Conservation (phyloP, 371 early-diverging fungal species). For the Syncephalastrum sp. region DNA sequence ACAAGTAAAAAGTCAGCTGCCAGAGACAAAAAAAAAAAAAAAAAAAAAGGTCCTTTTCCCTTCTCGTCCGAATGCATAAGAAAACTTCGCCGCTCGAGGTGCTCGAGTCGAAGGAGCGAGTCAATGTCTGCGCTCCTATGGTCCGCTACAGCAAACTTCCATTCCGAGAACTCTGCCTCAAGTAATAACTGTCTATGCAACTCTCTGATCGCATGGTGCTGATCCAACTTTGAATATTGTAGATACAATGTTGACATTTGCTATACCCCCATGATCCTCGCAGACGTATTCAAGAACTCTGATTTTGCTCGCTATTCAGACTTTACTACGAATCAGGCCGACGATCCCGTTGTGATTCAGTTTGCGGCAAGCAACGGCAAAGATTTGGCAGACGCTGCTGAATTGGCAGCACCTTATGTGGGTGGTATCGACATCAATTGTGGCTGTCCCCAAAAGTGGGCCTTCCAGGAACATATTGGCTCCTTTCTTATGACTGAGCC, state of each 20-base stretch:
- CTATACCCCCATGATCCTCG: constrained; percentile 98
- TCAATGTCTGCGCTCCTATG: constrained; percentile 94
- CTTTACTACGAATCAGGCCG: constrained; percentile 73
- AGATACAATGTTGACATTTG: constrained; percentile 89
- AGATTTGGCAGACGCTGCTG: constrained; percentile 86
- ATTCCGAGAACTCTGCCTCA: constrained; percentile 86
- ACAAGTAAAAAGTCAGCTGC: too few relatives aligned
- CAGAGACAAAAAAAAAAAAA: constrained; percentile 2
- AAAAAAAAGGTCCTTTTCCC: not conserved
- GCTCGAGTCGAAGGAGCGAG: constrained; percentile 49
- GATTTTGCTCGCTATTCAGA: constrained; percentile 80
- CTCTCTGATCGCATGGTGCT: not conserved
- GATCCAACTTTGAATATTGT: not conserved
- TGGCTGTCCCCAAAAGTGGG: constrained; percentile 90
- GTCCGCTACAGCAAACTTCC: constrained; percentile 96
- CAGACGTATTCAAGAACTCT: constrained; percentile 88
- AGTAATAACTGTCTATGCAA: constrained; percentile 42
- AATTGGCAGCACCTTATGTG: constrained; percentile 78
- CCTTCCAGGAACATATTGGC: constrained; percentile 79
- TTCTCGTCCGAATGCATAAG: constrained; percentile 2
- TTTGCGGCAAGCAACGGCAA: constrained; percentile 85
- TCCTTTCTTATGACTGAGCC: constrained; percentile 77
- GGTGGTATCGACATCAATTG: constrained; percentile 83
- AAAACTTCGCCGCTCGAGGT: constrained; percentile 42
- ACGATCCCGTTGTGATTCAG: constrained; percentile 89